A percentile compares a stretch with the other conserved stretches of the same genome.
These are phyloP conservation scores for Perilla frutescens DNA, from an alignment of 257 asterid genomes.

Conservation along the genomic window DNA sequence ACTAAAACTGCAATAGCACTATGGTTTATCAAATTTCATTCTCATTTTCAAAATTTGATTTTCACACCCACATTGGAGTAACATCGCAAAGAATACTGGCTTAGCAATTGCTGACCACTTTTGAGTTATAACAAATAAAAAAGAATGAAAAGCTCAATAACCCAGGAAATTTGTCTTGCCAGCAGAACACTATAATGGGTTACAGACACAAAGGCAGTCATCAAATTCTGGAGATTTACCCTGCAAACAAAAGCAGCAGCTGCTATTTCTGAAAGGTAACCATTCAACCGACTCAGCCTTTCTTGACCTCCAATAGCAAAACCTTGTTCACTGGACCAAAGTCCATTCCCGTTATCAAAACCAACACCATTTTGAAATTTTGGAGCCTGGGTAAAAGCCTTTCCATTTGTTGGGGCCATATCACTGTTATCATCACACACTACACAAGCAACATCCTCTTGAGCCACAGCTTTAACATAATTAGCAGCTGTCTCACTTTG, in stretches of 20 bases:
- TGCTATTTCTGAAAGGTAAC: constrained; percentile 92
- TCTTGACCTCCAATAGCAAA: constrained; percentile 98
- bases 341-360: constrained; percentile 86
- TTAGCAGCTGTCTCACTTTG: constrained; percentile 95
- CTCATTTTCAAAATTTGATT: background rate
- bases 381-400: constrained; percentile 51
- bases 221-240: constrained; percentile 49
- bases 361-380: constrained; percentile 97
- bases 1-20: background rate
- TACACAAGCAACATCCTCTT: constrained; percentile 51
- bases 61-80: background rate
- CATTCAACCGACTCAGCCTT: constrained; percentile 76
- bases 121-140: background rate
- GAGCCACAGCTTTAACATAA: constrained; percentile 86
- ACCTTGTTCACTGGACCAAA: constrained; percentile 91
- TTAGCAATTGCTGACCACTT: constrained; percentile 19
- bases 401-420: constrained; percentile 43
- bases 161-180: background rate
- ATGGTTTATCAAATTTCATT: background rate
- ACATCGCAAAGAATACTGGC: background rate
- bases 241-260: constrained; percentile 99
- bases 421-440: constrained; percentile 47
- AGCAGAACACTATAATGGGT: constrained; percentile 11
- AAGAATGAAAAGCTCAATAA: background rate
- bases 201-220: constrained; percentile 7